Conservation (phyloP, 768 basidiomycete species). For the Mycena olivaceomarginata region DNA sequence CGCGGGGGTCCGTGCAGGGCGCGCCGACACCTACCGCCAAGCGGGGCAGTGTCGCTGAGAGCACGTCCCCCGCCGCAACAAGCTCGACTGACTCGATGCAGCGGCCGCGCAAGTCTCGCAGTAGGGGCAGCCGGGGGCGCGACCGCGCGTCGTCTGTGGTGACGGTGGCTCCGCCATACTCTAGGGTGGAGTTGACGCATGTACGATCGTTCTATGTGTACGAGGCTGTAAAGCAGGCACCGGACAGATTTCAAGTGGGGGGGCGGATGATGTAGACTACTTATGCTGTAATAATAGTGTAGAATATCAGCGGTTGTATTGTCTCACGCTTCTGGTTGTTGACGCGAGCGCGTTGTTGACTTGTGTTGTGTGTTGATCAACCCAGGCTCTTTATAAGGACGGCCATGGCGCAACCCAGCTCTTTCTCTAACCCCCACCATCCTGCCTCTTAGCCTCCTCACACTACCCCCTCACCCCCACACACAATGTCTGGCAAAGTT, state of each 20-base stretch:
- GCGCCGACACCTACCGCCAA: neutral
- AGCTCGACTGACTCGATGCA: neutral
- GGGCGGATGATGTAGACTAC: neutral
- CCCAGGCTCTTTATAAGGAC: neutral
- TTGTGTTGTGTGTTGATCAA: neutral
- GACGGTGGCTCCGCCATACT: conserved; percentile 47
- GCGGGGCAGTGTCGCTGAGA: conserved; percentile 9
- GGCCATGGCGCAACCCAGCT: neutral
- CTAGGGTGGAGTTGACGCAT: conserved; percentile 49
- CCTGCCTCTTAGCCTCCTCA: conserved; percentile 38
- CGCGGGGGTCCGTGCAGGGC: neutral
- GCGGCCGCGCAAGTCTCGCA: conserved; percentile 33
- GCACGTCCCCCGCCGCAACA: neutral
- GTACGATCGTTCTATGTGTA: conserved; percentile 52
- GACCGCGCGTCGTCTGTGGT: conserved; percentile 27
- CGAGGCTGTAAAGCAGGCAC: conserved; percentile 44
- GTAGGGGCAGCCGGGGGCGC: conserved; percentile 37
- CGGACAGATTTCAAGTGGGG: neutral
- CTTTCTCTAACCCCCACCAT: conserved; percentile 31
- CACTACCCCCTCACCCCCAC: conserved; percentile 22
- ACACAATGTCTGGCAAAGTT: conserved; percentile 61
- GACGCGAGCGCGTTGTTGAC: conserved; percentile 9
- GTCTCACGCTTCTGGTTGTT: no score
- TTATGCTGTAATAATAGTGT: neutral
- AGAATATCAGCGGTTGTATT: neutral